Base-by-base conservation (phyloP, 768 basidiomycete species). In the Hygrophorus pudorinus region DNA sequence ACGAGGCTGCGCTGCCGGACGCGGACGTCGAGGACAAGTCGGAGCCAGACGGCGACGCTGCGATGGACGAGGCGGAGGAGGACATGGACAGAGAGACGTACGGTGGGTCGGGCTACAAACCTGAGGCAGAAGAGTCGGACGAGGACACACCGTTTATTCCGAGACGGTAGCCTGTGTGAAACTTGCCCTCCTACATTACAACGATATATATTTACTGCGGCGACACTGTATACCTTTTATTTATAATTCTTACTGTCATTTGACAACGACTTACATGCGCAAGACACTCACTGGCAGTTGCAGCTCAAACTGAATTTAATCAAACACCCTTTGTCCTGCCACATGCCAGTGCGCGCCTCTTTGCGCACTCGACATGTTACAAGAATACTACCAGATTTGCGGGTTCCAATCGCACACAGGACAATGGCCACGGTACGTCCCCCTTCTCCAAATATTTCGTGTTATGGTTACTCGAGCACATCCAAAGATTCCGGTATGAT, bases 121-220 rank as follows among this genome's bases (percentile, higher is more conserved):
- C 16, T 16, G 12, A 24, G 18, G 14, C 34, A n/a, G 42, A 6
- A 36, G 42, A 44, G 5, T 18, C 20, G 11, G 54, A 59, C 20
- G 70, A 66, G 37, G 67, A 72, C 50, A 63, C 65, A 41, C 67
- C 70, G 3, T 73, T 62, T 42, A 54, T 72, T 48, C 69, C 68
- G 29, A 58, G 64, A 45, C 48, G 57, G 51, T 60, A 57, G 53
- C 47, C 24, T 3, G 7, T 7, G 24, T 24, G 7, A 7, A 24
- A 24, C 24, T 24, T 24, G 7, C 24, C 24, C 24, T 24, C 24
- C 24, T 24, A 24, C 24, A 24, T 24, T 24, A 24, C 24, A 7
- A 24, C 24, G 24, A 24, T 24, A 24, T 24, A 24, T n/a, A n/a
- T n/a, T n/a, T n/a, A n/a, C n/a, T n/a, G n/a, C n/a, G n/a, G n/a